A percentile compares a stretch with the other conserved stretches of the same genome.
phyloP scores from a whole-genome alignment of 1,139 yeast species.

The Candida sanyaensis region DNA sequence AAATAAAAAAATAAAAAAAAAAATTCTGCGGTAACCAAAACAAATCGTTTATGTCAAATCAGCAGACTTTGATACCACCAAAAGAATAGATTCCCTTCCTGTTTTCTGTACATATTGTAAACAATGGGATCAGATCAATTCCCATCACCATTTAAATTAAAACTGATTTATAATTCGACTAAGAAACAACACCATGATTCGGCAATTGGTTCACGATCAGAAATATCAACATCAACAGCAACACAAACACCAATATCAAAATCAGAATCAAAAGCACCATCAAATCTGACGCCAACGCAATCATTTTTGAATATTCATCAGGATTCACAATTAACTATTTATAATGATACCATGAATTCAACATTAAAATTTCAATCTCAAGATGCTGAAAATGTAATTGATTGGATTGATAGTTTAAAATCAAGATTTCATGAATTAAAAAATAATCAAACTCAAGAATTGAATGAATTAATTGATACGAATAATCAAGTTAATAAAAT shows the following conservation, averaged over 20 bases:
- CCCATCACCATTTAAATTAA: constrained; percentile 18
- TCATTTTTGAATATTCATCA: background rate
- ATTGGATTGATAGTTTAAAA: constrained; percentile 53
- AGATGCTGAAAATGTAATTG: constrained; percentile 38
- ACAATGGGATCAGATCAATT: constrained; percentile 14
- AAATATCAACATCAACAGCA: background rate
- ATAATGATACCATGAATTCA: background rate
- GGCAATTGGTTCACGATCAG: background rate
- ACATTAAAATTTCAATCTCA: constrained; percentile 2
- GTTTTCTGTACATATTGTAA: background rate
- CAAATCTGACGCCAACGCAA: constrained; percentile 1
- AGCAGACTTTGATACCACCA: background rate
- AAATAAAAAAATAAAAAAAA: too few species aligned
- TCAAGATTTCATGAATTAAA: constrained; percentile 39
- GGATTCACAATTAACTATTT: background rate
- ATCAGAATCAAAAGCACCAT: background rate
- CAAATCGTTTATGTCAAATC: background rate
- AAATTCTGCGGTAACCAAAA: background rate
- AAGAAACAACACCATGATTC: background rate
- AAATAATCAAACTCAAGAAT: constrained; percentile 30
- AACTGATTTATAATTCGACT: constrained; percentile 7
- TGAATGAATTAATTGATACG: constrained; percentile 16
- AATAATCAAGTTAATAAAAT: constrained; percentile 1
- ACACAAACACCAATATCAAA: background rate
- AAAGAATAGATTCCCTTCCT: too few species aligned